Percentiles rank a stretch among this genome's conserved stretches.
Evolutionary conservation across 352 stramenopile species (phyloP).

Genomic region (Thalassiosira livingstoniorum): DNA sequence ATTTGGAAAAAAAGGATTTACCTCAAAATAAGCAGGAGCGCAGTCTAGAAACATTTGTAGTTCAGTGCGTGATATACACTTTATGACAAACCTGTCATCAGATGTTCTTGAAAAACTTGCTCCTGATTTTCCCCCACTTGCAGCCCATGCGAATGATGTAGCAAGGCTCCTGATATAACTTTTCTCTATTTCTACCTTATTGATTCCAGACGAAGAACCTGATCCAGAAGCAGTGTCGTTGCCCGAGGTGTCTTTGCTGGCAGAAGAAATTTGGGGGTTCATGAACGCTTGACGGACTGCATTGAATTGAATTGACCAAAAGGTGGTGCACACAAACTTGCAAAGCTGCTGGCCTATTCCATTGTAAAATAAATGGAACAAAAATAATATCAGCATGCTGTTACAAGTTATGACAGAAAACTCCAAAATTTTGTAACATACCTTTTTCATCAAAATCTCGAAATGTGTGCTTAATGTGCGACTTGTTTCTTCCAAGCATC

Average conservation of each 20-base stretch:
- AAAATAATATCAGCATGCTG: not conserved
- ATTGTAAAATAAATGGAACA: not conserved
- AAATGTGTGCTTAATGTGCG: conserved; percentile 88
- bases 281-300: conserved; percentile 86
- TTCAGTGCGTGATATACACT: conserved; percentile 97
- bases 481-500: conserved; percentile 86
- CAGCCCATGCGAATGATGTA: conserved; percentile 88
- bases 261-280: conserved; percentile 49
- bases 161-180: conserved; percentile 85
- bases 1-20: conserved; percentile 16
- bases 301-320: conserved; percentile 90
- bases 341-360: conserved; percentile 82
- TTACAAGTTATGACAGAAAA: not conserved
- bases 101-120: conserved; percentile 95
- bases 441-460: conserved; percentile 87
- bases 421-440: conserved; percentile 78
- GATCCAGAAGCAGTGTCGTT: conserved; percentile 60
- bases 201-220: conserved; percentile 39
- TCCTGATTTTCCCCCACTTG: conserved; percentile 96
- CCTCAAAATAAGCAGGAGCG: conserved; percentile 94
- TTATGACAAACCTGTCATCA: conserved; percentile 97
- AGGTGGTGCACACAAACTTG: conserved; percentile 89
- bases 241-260: conserved; percentile 70
- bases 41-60: conserved; percentile 95
- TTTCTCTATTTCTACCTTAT: conserved; percentile 77